A percentile compares a stretch with the other conserved stretches of the same genome.
Conservation (phyloP, 805 yeast genomes). For the Candida ascalaphidarum region DNA sequence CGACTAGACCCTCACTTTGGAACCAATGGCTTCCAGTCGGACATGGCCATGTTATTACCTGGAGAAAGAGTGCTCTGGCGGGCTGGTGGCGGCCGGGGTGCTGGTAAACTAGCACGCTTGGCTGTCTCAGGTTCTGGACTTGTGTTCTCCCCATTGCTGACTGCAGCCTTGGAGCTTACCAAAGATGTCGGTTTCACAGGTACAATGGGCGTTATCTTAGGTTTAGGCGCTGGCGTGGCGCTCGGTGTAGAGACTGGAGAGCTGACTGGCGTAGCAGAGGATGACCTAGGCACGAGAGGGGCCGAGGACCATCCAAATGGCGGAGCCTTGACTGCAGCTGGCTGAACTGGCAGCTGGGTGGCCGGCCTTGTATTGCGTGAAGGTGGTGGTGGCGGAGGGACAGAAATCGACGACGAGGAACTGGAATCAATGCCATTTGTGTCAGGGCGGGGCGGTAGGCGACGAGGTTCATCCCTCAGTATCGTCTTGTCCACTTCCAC, state of each 20-base stretch:
- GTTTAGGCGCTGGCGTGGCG: too few relatives aligned
- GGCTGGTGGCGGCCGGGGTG: slow-evolving; percentile 7
- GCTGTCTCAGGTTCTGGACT: too few relatives aligned
- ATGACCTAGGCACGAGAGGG: slow-evolving; percentile 1
- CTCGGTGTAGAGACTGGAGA: too few relatives aligned
- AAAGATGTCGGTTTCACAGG: slow-evolving; percentile 28
- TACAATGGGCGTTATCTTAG: slow-evolving; percentile 20
- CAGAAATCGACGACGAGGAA: too few relatives aligned
- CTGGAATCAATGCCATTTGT: too few relatives aligned
- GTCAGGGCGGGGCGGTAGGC: too few relatives aligned
- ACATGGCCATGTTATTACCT: slow-evolving; percentile 23
- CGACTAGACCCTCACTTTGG: slow-evolving; percentile 26
- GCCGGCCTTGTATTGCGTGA: slow-evolving; percentile 3
- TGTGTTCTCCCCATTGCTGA: too few relatives aligned
- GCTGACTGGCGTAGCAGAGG: slow-evolving; percentile 1
- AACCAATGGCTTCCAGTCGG: slow-evolving; percentile 44
- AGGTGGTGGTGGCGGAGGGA: slow-evolving; percentile 1
- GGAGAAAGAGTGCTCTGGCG: slow-evolving; percentile 4
- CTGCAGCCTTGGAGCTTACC: slow-evolving; percentile 10
- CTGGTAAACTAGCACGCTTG: too few relatives aligned
- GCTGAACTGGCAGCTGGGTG: neutral
- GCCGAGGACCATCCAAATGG: too few relatives aligned
- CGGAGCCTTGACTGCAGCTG: too few relatives aligned
- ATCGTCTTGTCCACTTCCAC: too few relatives aligned
- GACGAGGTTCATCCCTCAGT: too few relatives aligned